These are phyloP conservation scores for Euclidium syriacum DNA, from an alignment of 345 rosid genomes.

Conservation along the genomic window DNA sequence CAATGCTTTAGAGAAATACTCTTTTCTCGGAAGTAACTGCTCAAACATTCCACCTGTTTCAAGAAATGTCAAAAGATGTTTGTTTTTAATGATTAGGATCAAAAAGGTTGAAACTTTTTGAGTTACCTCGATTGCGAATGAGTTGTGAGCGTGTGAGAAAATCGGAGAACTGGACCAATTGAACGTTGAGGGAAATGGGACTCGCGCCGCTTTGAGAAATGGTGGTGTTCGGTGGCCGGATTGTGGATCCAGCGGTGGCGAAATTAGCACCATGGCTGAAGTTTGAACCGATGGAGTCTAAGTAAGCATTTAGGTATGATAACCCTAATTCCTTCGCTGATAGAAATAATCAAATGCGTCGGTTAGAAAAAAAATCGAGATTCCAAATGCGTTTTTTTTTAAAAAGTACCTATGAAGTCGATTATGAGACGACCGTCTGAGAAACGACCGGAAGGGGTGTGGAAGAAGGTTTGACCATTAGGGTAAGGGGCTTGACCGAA, in stretches of 20 bases:
- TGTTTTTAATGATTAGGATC: not conserved
- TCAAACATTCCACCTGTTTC: constrained; percentile 35
- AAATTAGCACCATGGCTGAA: constrained; percentile 83
- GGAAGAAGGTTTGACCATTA: constrained; percentile 55
- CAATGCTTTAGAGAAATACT: constrained; percentile 41
- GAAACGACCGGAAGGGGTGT: constrained; percentile 53
- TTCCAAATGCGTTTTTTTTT: too few species aligned
- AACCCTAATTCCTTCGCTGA: constrained; percentile 50
- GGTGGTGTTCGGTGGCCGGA: constrained; percentile 57
- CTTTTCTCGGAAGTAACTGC: constrained; percentile 44
- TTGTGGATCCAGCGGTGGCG: constrained; percentile 74
- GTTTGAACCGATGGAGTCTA: constrained; percentile 63
- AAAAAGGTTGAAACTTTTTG: constrained; percentile 8
- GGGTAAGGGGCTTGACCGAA: constrained; percentile 58
- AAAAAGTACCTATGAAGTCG: constrained; percentile 67
- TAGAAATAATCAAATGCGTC: not conserved
- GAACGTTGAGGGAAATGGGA: constrained; percentile 68
- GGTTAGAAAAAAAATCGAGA: not conserved
- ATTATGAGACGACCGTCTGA: constrained; percentile 60
- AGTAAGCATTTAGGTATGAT: constrained; percentile 50
- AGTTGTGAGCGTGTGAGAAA: constrained; percentile 42
- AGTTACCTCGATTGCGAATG: constrained; percentile 40
- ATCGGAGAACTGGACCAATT: constrained; percentile 51
- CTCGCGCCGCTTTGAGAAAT: constrained; percentile 54
- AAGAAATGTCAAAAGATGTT: not conserved